Evolutionary conservation across 805 yeast species (phyloP).

Genomic region (Yamadazyma endophytica): DNA sequence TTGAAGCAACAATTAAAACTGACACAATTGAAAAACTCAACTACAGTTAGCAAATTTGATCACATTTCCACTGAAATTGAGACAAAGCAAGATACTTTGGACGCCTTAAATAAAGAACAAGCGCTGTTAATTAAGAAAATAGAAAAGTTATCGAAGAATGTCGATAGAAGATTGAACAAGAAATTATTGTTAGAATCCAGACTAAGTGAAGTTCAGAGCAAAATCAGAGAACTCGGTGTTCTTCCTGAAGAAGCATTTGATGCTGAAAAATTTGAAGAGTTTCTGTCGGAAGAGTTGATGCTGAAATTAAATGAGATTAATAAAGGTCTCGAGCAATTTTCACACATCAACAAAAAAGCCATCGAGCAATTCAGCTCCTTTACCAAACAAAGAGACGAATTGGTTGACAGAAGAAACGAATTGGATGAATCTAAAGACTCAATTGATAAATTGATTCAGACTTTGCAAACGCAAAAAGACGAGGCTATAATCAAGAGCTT

Average conservation of each 20-base stretch:
- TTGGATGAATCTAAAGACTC: slow-evolving; percentile 66
- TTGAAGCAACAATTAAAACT: slow-evolving; percentile 22
- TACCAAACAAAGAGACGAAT: slow-evolving; percentile 64
- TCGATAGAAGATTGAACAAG: slow-evolving; percentile 62
- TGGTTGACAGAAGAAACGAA: slow-evolving; percentile 62
- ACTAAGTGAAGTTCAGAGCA: slow-evolving; percentile 67
- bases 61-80: slow-evolving; percentile 25
- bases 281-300: slow-evolving; percentile 51
- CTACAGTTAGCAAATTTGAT: slow-evolving; percentile 22
- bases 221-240: slow-evolving; percentile 80
- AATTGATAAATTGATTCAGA: slow-evolving; percentile 65
- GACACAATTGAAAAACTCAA: slow-evolving; percentile 23
- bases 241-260: slow-evolving; percentile 81
- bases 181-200: slow-evolving; percentile 57
- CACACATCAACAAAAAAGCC: slow-evolving; percentile 86
- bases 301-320: slow-evolving; percentile 50
- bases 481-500: slow-evolving; percentile 80
- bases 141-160: slow-evolving; percentile 56
- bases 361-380: slow-evolving; percentile 76
- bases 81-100: slow-evolving; percentile 35
- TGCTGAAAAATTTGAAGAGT: slow-evolving; percentile 31
- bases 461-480: slow-evolving; percentile 72
- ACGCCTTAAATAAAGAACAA: slow-evolving; percentile 56
- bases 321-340: slow-evolving; percentile 55
- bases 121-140: slow-evolving; percentile 48